A percentile compares a stretch with the other conserved stretches of the same genome.
Conservation (phyloP, 2,329 filamentous ascomycete genomes). For the Rhexocercosporidium sp. region DNA sequence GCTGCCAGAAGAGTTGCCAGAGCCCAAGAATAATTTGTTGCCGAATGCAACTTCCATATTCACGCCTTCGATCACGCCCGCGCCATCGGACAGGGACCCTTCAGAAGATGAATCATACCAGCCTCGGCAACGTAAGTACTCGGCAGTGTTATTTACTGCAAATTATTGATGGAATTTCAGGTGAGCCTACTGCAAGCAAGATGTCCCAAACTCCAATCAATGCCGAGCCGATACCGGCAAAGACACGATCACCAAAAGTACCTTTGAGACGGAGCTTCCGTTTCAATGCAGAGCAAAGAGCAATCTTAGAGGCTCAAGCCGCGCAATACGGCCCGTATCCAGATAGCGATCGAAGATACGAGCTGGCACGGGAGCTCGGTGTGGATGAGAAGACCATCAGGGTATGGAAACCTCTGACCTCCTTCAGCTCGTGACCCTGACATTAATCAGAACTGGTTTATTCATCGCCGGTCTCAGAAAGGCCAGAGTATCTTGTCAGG, state of each 20-base stretch:
- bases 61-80: slow-evolving; percentile 1
- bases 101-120: slow-evolving; percentile 8
- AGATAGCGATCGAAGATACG: slow-evolving; percentile 3
- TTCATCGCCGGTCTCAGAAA: slow-evolving; percentile 11
- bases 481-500: not conserved
- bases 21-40: not conserved
- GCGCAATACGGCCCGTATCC: slow-evolving; percentile 14
- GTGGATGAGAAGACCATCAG: slow-evolving; percentile 21
- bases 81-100: slow-evolving; percentile 8
- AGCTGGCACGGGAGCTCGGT: slow-evolving; percentile 15
- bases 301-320: slow-evolving; percentile 16
- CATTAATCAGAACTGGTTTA: slow-evolving; percentile 21
- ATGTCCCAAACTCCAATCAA: slow-evolving; percentile 3
- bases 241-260: slow-evolving; percentile 2
- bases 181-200: slow-evolving; percentile 5
- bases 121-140: slow-evolving; percentile 2
- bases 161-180: not conserved
- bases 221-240: not conserved
- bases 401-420: not conserved
- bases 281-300: slow-evolving; percentile 14
- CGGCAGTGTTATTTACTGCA: not conserved
- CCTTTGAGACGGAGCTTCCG: slow-evolving; percentile 10
- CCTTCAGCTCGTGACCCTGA: not conserved
- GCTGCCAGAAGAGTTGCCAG: not conserved
- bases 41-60: slow-evolving; percentile 7